Evolutionary conservation across 495 filamentous ascomycete genomes (phyloP).

Genomic region (Aspergillus asperescens): DNA sequence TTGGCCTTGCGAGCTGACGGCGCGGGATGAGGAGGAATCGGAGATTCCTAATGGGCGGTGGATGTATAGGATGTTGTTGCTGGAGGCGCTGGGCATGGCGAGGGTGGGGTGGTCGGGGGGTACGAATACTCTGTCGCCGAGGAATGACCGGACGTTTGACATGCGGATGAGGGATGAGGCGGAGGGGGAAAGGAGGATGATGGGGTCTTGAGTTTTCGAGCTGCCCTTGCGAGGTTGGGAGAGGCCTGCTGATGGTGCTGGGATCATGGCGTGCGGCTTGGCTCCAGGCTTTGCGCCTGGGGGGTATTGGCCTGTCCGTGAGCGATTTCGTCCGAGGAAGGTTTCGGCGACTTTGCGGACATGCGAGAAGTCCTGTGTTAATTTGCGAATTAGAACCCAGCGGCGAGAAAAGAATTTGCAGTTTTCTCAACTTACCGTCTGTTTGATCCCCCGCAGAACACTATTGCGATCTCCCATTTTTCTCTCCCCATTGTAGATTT

Average conservation of each 20-base stretch:
- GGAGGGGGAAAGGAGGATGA: conserved; percentile 97
- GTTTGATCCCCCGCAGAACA: conserved; percentile 80
- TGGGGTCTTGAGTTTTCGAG: conserved; percentile 70
- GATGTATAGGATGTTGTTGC: conserved; percentile 74
- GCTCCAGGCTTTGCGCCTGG: conserved; percentile 38
- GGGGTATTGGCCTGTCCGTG: conserved; percentile 41
- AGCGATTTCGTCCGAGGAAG: conserved; percentile 65
- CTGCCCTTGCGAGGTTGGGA: conserved; percentile 42
- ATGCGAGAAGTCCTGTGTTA: conserved; percentile 80
- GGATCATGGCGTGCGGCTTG: conserved; percentile 33
- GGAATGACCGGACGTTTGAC: conserved; percentile 94
- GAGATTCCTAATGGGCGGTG: conserved; percentile 65
- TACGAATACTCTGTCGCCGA: conserved; percentile 75
- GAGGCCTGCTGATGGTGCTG: conserved; percentile 40
- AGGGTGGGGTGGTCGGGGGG: conserved; percentile 64
- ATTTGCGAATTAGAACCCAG: not conserved
- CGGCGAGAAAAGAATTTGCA: no score
- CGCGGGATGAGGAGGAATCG: conserved; percentile 24
- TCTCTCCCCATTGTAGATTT: conserved; percentile 87
- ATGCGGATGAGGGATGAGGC: conserved; percentile 95
- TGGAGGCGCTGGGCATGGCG: conserved; percentile 42
- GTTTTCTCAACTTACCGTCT: conserved; percentile 81
- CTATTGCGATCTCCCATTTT: conserved; percentile 90
- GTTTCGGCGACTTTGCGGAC: conserved; percentile 78
- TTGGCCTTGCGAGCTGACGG: conserved; percentile 34